Percentiles rank a stretch among this genome's conserved stretches.
phyloP scores from a whole-genome alignment of 805 yeast species.

The Starmerella vaccinii region DNA sequence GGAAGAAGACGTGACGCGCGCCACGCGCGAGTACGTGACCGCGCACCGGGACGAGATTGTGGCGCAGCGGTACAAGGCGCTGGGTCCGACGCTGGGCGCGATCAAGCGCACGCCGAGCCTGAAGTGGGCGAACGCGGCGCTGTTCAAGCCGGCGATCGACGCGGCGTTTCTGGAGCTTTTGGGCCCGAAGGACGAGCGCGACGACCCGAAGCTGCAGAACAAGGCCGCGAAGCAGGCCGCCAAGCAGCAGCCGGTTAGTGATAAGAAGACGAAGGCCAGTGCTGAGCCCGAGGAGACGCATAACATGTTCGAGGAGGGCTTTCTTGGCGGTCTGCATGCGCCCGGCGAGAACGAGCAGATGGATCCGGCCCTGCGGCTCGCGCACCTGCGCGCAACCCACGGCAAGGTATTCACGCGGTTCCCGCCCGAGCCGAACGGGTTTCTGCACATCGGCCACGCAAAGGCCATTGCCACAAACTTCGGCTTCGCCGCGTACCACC shows the following conservation, averaged over 20 bases:
- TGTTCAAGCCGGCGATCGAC: constrained; percentile 82
- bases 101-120: constrained; percentile 62
- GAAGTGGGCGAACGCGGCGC: constrained; percentile 86
- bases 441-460: constrained; percentile 92
- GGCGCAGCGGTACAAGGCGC: constrained; percentile 65
- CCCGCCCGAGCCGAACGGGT: constrained; percentile 99
- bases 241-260: constrained; percentile 24
- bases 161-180: constrained; percentile 55
- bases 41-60: constrained; percentile 49
- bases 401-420: constrained; percentile 87
- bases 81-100: constrained; percentile 68
- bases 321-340: constrained; percentile 86
- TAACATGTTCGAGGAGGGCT: constrained; percentile 84
- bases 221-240: constrained; percentile 25
- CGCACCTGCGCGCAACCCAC: constrained; percentile 65
- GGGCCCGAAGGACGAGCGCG: constrained; percentile 97
- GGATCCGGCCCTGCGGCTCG: constrained; percentile 70
- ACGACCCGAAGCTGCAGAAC: constrained; percentile 36
- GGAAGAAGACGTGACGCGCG: constrained; percentile 50
- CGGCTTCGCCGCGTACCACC: constrained; percentile 84
- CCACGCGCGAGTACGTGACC: constrained; percentile 51
- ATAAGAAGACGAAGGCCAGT: constrained; percentile 30
- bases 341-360: constrained; percentile 93
- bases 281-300: constrained; percentile 16
- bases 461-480: constrained; percentile 96